phyloP scores from a whole-genome alignment of 1,139 yeast genomes.

The Yamadazyma kanchanaburiensis region DNA sequence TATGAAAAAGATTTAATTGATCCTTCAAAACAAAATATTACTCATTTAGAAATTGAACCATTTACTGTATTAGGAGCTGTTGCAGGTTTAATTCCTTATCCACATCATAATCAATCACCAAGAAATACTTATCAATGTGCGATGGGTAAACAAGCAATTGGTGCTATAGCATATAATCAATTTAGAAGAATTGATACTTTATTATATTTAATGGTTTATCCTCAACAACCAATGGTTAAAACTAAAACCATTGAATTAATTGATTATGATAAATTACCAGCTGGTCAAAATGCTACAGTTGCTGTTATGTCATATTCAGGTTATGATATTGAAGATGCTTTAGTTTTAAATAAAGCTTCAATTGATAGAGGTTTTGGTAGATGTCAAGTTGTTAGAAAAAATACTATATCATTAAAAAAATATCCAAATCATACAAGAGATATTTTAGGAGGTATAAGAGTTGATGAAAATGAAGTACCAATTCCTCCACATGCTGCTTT shows the following conservation, averaged over 20 bases:
- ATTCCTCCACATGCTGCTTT: constrained; percentile 81
- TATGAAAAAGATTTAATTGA: constrained; percentile 58
- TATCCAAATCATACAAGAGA: constrained; percentile 94
- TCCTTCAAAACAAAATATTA: constrained; percentile 34
- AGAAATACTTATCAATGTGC: constrained; percentile 99
- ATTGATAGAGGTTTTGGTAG: constrained; percentile 97
- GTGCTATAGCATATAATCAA: constrained; percentile 97
- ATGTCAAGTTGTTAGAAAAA: constrained; percentile 94
- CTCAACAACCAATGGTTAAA: constrained; percentile 99
- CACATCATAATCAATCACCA: constrained; percentile 98
- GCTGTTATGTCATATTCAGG: constrained; percentile 99
- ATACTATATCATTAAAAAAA: constrained; percentile 82
- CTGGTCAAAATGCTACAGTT: constrained; percentile 98
- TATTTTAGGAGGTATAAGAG: constrained; percentile 86
- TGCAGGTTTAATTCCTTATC: constrained; percentile 98
- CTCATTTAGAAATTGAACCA: constrained; percentile 95
- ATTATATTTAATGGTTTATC: constrained; percentile 92
- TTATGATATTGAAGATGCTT: constrained; percentile 98
- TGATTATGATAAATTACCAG: constrained; percentile 94
- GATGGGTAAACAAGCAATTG: constrained; percentile 99
- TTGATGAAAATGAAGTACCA: constrained; percentile 74
- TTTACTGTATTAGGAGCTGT: constrained; percentile 97
- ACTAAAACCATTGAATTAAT: constrained; percentile 95
- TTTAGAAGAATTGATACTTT: constrained; percentile 93
- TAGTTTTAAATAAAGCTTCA: constrained; percentile 88